Percentiles rank a stretch among this genome's conserved stretches.
These are phyloP conservation scores for Solanum neorickii DNA, from an alignment of 257 asterid species.

Conservation along the genomic window DNA sequence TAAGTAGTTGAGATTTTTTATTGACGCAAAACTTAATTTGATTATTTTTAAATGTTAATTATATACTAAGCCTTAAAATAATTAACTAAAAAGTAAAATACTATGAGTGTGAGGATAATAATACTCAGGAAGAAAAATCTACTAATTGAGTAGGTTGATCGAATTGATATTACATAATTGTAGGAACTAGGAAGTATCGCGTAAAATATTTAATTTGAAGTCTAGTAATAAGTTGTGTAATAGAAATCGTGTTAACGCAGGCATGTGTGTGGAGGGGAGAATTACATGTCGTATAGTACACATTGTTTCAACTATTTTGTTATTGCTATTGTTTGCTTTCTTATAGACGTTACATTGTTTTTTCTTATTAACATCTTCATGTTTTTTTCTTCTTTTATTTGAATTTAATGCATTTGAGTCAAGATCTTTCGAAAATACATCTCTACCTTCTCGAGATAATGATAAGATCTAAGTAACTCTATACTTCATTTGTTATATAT, in stretches of 20 bases:
- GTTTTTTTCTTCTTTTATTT: no score
- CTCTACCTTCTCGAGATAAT: not conserved
- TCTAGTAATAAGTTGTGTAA: not conserved
- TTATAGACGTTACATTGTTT: no score
- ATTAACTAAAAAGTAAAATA: not conserved
- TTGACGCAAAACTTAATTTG: no score
- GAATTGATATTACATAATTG: not conserved
- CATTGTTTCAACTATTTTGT: no score
- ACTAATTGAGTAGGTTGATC: not conserved
- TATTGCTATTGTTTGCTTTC: not conserved
- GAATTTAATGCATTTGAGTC: not conserved
- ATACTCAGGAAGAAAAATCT: not conserved
- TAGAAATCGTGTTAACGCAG: not conserved
- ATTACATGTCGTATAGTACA: no score
- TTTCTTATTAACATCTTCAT: no score
- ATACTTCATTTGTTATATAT: no score
- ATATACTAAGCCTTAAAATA: no score
- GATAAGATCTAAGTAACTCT: not conserved
- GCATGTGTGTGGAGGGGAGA: not conserved
- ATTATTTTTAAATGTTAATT: no score
- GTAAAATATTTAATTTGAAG: not conserved
- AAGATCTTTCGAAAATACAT: not conserved
- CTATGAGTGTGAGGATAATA: not conserved
- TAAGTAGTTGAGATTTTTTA: not conserved
- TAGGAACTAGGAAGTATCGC: no score